Evolutionary conservation across 192 early-diverging fungal genomes (phyloP), one percentile per base, ranked within the genome.

Genomic region (Cetraspora pellucida): DNA sequence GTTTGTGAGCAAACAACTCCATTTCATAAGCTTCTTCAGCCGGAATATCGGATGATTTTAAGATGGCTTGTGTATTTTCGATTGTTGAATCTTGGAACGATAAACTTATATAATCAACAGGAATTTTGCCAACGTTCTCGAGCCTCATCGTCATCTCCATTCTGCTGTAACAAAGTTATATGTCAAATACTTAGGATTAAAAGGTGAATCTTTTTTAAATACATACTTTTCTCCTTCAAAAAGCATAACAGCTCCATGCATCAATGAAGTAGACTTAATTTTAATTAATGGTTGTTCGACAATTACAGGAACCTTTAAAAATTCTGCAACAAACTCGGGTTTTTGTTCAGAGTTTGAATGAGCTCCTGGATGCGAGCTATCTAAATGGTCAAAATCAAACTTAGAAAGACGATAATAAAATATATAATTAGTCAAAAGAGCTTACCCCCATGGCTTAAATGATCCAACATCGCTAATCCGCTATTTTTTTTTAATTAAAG

Each of bases 181-280:
- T 11, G 10, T n/a, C 1, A 31, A 64, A 49, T 17, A 23, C 9
- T 21, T 7, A 3, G 8, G 10, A 6, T 63, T 37, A 46, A 75
- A 25, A 61, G 21, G 3, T 47, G 19, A 27, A 46, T 9, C 37
- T 28, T 13, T 19, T 30, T 13, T n/a, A 46, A 58, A 37, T 47
- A 72, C 81, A 31, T 82, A 94, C 92, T 82, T 81, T 82, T 95
- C 94, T 43, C 94, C 94, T 69, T 95, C 93, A 75, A 91, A 95
- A 11, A 95, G 72, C 91, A 94, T 95, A 17, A 93, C 76, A 9
- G 93, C 91, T 57, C 88, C 85, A 72, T 91, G 87, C 77, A 82
- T 79, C n/a, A 81, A 80, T 28, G 81, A 91, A 23, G 83, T 89
- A 19, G 72, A 85, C 69, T 78, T 90, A 43, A 94, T 87, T 73